These are phyloP conservation scores for Talaromyces islandicus DNA, from an alignment of 2,329 filamentous ascomycete species.

Conservation along the genomic window DNA sequence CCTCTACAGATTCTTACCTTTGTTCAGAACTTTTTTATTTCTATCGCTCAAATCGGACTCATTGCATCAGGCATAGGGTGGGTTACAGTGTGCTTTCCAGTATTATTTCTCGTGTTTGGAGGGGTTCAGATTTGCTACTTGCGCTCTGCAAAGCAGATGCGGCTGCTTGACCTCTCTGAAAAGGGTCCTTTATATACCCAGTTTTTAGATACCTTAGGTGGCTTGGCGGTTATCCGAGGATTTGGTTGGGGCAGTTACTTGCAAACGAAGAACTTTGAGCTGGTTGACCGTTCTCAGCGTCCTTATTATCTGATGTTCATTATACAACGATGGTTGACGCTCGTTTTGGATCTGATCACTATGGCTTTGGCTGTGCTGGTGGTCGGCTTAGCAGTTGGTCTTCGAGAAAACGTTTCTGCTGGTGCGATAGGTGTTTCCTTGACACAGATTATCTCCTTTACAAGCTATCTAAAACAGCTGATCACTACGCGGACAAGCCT, in stretches of 20 bases:
- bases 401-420: slow-evolving; percentile 37
- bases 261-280: slow-evolving; percentile 40
- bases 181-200: slow-evolving; percentile 56
- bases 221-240: slow-evolving; percentile 50
- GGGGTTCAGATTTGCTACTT: slow-evolving; percentile 44
- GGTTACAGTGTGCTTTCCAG: neutral
- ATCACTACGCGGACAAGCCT: slow-evolving; percentile 51
- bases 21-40: slow-evolving; percentile 38
- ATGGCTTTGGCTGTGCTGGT: slow-evolving; percentile 44
- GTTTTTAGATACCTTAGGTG: slow-evolving; percentile 52
- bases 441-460: slow-evolving; percentile 50
- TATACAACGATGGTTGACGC: slow-evolving; percentile 52
- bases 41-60: neutral
- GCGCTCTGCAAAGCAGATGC: slow-evolving; percentile 54
- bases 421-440: slow-evolving; percentile 49
- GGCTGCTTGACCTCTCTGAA: slow-evolving; percentile 56
- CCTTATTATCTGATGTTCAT: slow-evolving; percentile 53
- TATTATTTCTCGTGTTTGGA: neutral
- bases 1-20: slow-evolving; percentile 40
- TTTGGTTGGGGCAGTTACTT: slow-evolving; percentile 47
- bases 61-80: neutral
- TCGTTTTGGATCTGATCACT: slow-evolving; percentile 47
- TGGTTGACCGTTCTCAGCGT: slow-evolving; percentile 50
- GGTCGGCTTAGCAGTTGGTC: slow-evolving; percentile 43
- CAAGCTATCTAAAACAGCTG: slow-evolving; percentile 44